Base-by-base conservation (phyloP, 1,284 basidiomycete genomes). In the Leucoagaricus sp. region DNA sequence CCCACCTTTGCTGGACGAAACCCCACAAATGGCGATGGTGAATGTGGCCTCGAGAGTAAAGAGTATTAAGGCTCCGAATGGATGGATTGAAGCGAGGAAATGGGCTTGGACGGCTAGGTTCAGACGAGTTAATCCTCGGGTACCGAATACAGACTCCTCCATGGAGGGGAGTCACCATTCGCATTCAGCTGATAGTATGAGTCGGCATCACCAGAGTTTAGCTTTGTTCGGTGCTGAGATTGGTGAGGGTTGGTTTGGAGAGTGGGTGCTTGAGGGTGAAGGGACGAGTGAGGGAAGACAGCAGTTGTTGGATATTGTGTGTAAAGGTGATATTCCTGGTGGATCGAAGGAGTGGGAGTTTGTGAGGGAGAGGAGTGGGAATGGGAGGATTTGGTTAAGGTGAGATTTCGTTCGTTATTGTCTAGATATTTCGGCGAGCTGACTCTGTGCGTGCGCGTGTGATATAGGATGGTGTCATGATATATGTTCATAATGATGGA, bases 261-360 rank as follows among this genome's bases (percentile, higher is more conserved):
- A 89, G 61, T 91, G 88, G 89, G 74, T 89, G 25, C 73, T 91
- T 23, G 87, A 91, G 68, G 84, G 81, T 2, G 86, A 89, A 58
- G 89, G 89, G 1, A 91, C 88, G 17, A 74, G 70, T 21, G 88
- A 91, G 67, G 89, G 88, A 3, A 74, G 78, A 51, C 73, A 80
- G 63, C 67, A 72, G 4, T 67, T 91, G 41, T 57, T 85, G n/a
- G 77, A 84, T 58, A 84, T 83, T 59, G 64, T 86, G 4, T 66
- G 68, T 2, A 80, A 81, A 3, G 60, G 61, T 19, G 64, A 62
- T 15, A 62, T 70, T 10, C 49, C 55, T 28, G 48, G 41, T 3
- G 75, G 70, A 15, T 66, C 69, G 57, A 64, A 73, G 55, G 69
- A 75, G 53, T 89, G 86, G 83, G 82, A 87, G 67, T 64, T 89